These are phyloP conservation scores for Batrachochytrium dendrobatidis DNA, from an alignment of 371 early-diverging fungal species.

Conservation along the genomic window DNA sequence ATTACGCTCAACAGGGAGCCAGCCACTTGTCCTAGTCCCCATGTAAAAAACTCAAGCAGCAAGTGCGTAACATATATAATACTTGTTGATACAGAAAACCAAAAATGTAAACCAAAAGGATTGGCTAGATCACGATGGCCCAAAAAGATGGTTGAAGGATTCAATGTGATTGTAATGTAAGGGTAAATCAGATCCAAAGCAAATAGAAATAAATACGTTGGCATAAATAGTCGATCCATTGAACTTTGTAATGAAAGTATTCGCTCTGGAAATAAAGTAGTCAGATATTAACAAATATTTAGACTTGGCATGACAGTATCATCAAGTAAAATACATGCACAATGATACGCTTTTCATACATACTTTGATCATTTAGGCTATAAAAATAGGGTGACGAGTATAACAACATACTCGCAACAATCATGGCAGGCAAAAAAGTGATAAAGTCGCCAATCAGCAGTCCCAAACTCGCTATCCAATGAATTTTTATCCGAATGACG, in stretches of 20 bases:
- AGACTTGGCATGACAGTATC: not conserved
- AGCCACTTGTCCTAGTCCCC: not conserved
- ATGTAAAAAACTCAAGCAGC: not conserved
- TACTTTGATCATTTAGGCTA: not conserved
- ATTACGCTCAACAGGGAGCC: not conserved
- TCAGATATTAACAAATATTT: too few relatives aligned
- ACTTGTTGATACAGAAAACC: not conserved
- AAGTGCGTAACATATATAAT: not conserved
- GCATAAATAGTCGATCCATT: not conserved
- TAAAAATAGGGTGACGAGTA: not conserved
- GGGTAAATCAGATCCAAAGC: not conserved
- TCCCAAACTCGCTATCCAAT: slow-evolving; percentile 1
- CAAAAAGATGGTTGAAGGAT: not conserved
- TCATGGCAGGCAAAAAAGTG: not conserved
- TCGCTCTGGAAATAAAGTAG: too few relatives aligned
- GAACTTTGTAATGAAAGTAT: not conserved
- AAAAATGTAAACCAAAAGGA: not conserved
- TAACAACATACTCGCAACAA: not conserved
- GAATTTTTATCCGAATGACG: not conserved
- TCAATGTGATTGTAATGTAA: not conserved
- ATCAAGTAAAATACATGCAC: not conserved
- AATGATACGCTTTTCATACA: not conserved
- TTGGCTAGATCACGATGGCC: not conserved
- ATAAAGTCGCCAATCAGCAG: not conserved
- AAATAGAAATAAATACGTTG: not conserved